Evolutionary conservation across 1,139 yeast species (phyloP), one percentile per base, ranked within the genome.

Genomic region (Diutina siamensis): DNA sequence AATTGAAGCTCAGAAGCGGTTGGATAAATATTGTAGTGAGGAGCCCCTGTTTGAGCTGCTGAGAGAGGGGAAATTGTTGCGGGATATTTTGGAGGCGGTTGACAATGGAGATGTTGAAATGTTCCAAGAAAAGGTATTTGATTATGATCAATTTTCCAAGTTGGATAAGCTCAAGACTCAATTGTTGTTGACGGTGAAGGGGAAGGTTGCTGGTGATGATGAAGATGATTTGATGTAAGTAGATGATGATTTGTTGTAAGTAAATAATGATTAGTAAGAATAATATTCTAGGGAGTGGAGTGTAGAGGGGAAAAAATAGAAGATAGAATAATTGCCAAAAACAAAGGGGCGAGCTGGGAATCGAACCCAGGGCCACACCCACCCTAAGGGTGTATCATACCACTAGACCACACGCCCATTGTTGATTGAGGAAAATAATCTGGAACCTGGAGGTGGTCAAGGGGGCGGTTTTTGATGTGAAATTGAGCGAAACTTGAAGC

Each of bases 131-230:
- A 77, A 78, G 53, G 82, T 89, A 21, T 84, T 74, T 60, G 94
- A 85, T 52, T 92, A 67, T 57, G 98, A 92, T 62, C 94, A 86
- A 62, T 88, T 85, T 62, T 72, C 82, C 53, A 87, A 88, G 63
- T 77, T 92, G 49, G 98, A 94, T 62, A 86, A 83, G 56, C 83
- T 95, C 80, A 88, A 86, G 69, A 86, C 96, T n/a, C 80, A 85
- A 35, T 70, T 92, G 48, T 72, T 94, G 53, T 74, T 89, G 57
- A 83, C 83, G 64, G 80, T 92, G 55, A 92, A 92, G 70, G 83
- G 76, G 53, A 65, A 76, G 7, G 82, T 86, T 46, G 77, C 78
- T 44, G 82, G 78, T 49, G 83, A 80, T 45, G 95, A 84, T 48
- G 95, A 86, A 48, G 81, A 74, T 42, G 75, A 71, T 50, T 63